These are phyloP conservation scores for Sarocladium oryzae DNA, from an alignment of 2,329 filamentous ascomycete genomes.

Conservation along the genomic window DNA sequence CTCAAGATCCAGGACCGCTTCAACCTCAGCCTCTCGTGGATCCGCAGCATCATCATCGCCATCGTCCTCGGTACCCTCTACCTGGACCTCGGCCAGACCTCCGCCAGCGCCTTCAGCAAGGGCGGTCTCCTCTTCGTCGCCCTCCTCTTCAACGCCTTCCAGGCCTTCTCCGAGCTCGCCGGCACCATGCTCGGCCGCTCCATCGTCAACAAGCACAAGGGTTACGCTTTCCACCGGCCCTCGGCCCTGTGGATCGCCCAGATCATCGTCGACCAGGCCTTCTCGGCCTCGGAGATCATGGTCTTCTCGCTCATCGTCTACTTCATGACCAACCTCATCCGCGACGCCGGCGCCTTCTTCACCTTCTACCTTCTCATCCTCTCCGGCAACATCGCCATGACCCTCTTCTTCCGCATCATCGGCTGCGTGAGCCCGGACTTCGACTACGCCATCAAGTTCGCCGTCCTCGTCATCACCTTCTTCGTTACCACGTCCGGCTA, in stretches of 20 bases:
- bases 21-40: slow-evolving; percentile 67
- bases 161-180: slow-evolving; percentile 72
- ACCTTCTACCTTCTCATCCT: slow-evolving; percentile 68
- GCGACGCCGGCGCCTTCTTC: slow-evolving; percentile 72
- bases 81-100: slow-evolving; percentile 59
- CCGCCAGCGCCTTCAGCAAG: slow-evolving; percentile 69
- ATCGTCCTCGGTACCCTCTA: slow-evolving; percentile 77
- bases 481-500: slow-evolving; percentile 79
- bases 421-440: slow-evolving; percentile 74
- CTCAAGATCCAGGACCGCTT: slow-evolving; percentile 84
- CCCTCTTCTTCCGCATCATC: slow-evolving; percentile 69
- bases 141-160: slow-evolving; percentile 81
- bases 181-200: slow-evolving; percentile 68
- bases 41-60: slow-evolving; percentile 61
- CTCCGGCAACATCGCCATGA: slow-evolving; percentile 65
- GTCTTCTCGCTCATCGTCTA: slow-evolving; percentile 71
- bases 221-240: slow-evolving; percentile 76
- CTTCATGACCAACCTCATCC: slow-evolving; percentile 65
- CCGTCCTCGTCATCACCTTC: slow-evolving; percentile 72
- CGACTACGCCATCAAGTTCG: slow-evolving; percentile 78
- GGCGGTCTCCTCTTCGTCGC: slow-evolving; percentile 76
- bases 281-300: slow-evolving; percentile 63
- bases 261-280: slow-evolving; percentile 70
- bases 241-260: slow-evolving; percentile 79
- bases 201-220: slow-evolving; percentile 78